A percentile compares a stretch with the other conserved stretches of the same genome.
Conservation (phyloP, 225 moss, liverwort and hornwort species). For the Sphagnum tenellum region DNA sequence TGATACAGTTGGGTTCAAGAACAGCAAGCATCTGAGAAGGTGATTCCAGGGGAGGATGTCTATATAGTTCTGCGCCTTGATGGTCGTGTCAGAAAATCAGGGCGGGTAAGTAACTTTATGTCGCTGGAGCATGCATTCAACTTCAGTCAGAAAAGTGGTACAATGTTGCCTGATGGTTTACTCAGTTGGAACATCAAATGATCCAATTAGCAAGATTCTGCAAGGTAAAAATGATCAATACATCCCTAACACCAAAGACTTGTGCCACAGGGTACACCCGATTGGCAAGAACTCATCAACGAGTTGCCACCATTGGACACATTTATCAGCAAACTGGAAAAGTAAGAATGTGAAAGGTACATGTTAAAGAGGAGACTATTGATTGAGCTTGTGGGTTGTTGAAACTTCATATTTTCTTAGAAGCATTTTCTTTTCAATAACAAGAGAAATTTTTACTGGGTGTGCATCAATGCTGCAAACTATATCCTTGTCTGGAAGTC, state of each 20-base stretch:
- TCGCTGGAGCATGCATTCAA: not conserved
- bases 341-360: conserved; percentile 9
- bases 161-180: not conserved
- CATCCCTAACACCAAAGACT: too few species aligned
- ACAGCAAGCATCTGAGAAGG: conserved; percentile 70
- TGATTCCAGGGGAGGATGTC: conserved; percentile 68
- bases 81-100: conserved; percentile 74
- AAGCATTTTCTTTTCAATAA: too few species aligned
- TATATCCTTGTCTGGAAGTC: too few species aligned
- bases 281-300: conserved; percentile 66
- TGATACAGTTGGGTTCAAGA: conserved; percentile 71
- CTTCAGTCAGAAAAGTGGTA: not conserved
- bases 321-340: conserved; percentile 64
- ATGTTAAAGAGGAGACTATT: too few species aligned
- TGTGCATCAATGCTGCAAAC: too few species aligned
- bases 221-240: not conserved
- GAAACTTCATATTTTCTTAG: too few species aligned
- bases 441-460: too few species aligned
- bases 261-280: conserved; percentile 48
- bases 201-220: not conserved
- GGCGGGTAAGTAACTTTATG: conserved; percentile 43
- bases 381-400: too few species aligned
- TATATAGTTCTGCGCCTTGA: conserved; percentile 72
- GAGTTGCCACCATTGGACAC: conserved; percentile 88
- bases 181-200: not conserved